These are phyloP conservation scores for Paramecium sexaurelia DNA, from an alignment of 73 alveolate species.

Conservation along the genomic window DNA sequence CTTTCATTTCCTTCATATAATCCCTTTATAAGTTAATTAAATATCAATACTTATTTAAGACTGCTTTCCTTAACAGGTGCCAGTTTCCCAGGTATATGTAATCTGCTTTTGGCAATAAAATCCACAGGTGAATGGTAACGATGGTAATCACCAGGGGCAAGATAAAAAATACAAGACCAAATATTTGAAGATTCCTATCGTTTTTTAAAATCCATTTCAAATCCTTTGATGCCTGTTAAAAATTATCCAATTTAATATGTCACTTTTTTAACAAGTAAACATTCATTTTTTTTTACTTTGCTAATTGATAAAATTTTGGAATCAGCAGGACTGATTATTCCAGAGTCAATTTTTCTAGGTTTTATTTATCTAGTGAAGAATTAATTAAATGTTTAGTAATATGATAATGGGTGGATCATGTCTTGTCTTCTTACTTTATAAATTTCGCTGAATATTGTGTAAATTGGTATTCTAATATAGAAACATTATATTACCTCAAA, in stretches of 20 bases:
- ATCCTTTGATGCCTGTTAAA: conserved; percentile 62
- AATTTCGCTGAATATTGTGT: conserved; percentile 42
- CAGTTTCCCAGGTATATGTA: conserved; percentile 82
- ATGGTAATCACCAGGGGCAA: conserved; percentile 92
- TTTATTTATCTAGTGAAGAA: conserved; percentile 83
- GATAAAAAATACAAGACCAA: conserved; percentile 72
- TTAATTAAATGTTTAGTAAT: conserved; percentile 74
- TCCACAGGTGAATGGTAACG: conserved; percentile 87
- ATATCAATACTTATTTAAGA: conserved; percentile 61
- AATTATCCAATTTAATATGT: conserved; percentile 67
- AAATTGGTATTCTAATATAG: conserved; percentile 14
- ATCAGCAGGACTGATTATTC: conserved; percentile 69
- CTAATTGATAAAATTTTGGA: conserved; percentile 51
- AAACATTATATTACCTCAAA: neutral
- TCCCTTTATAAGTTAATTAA: conserved; percentile 56
- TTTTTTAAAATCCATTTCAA: neutral
- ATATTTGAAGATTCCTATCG: conserved; percentile 17
- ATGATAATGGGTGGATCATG: conserved; percentile 55
- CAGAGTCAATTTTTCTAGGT: conserved; percentile 53
- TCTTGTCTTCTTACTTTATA: conserved; percentile 60
- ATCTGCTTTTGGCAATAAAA: conserved; percentile 73
- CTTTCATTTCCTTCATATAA: conserved; percentile 83
- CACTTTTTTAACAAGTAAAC: conserved; percentile 62
- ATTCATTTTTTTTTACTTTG: conserved; percentile 41
- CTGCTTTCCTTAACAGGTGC: conserved; percentile 83